Evolutionary conservation across 1,284 basidiomycete genomes (phyloP), one percentile per base, ranked within the genome.

Genomic region (Stygiomarasmius scandens): DNA sequence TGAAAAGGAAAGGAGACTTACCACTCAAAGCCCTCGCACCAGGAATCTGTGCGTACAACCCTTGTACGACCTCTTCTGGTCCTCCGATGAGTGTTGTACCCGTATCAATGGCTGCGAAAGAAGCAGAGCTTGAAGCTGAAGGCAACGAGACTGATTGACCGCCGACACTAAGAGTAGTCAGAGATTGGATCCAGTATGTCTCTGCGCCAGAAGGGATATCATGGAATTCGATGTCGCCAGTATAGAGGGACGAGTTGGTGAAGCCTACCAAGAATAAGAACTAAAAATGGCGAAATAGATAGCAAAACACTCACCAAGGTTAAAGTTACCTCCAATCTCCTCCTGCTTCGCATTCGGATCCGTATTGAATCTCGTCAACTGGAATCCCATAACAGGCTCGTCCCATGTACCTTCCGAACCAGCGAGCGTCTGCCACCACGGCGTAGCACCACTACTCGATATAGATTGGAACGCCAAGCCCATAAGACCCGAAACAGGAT

Each of bases 41-140:
- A 0, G 88, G 84, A 54, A 99, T 93, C 60, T 89, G 83, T 1
- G 80, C 77, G 68, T 89, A 98, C 51, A 99, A 79, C 14, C 74
- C 71, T 0, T 79, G 67, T 27, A 96, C 84, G 45, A 79, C 75
- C 9, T 71, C 64, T 0, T 82, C 19, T 0, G 96, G 95, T 0
- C 90, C 94, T 11, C 92, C 95, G 54, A 98, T 83, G 32, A 98
- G 84, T 0, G 96, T 97, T 1, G 95, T 98, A 58, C 95, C 95
- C 0, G 92, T 94, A 68, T 91, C 89, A 56, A 91, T 90, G 5
- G 87, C 89, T 16, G 86, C 81, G 60, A 81, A 83, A 0, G 80
- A 73, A 0, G 83, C 64, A 0, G 84, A 75, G 12, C 50, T 64
- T 46, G 63, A 67, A 4, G 81, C 81, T 0, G 79, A 73, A 1